Evolutionary conservation across 148 eudicot genomes (phyloP).

Genomic region (Rhododendron griersonianum): DNA sequence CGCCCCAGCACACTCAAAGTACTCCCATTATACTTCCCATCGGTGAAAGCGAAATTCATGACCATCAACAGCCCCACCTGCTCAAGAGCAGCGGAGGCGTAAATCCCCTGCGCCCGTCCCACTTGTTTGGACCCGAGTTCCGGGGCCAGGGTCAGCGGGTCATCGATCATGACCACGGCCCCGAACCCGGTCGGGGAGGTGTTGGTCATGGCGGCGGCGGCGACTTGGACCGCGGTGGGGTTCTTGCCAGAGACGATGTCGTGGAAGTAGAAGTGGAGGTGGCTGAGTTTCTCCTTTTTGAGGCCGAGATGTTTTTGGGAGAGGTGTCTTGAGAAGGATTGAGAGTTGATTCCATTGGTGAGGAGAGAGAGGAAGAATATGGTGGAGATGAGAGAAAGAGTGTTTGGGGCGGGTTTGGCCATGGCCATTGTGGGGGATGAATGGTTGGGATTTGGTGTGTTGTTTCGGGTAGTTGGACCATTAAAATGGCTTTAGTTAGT

Average conservation of each 20-base stretch:
- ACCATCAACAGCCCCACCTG: constrained; percentile 20
- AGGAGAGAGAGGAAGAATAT: too few species aligned
- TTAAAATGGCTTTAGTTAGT: too few species aligned
- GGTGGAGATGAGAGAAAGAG: too few species aligned
- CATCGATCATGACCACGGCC: constrained; percentile 15
- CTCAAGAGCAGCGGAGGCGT: constrained; percentile 10
- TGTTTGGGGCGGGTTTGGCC: too few species aligned
- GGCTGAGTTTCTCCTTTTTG: constrained; percentile 32
- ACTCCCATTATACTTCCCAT: constrained; percentile 28
- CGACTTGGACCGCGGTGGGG: constrained; percentile 28
- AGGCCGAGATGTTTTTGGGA: constrained; percentile 19
- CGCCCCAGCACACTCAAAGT: constrained; percentile 21
- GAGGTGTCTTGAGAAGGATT: too few species aligned
- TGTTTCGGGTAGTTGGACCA: too few species aligned
- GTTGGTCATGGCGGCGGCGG: constrained; percentile 13
- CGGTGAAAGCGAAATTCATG: constrained; percentile 18
- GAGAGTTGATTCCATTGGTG: too few species aligned
- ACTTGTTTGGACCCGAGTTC: constrained; percentile 15
- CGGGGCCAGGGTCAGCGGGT: constrained; percentile 10
- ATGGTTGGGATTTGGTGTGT: too few species aligned
- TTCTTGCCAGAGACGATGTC: constrained; percentile 33
- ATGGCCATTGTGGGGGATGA: too few species aligned
- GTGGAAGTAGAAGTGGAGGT: constrained; percentile 45
- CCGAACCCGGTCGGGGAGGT: constrained; percentile 10
- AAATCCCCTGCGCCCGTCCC: constrained; percentile 28